Evolutionary conservation across 2,329 filamentous ascomycete genomes (phyloP), one percentile per base, ranked within the genome.

Genomic region (Fusarium metavorans): DNA sequence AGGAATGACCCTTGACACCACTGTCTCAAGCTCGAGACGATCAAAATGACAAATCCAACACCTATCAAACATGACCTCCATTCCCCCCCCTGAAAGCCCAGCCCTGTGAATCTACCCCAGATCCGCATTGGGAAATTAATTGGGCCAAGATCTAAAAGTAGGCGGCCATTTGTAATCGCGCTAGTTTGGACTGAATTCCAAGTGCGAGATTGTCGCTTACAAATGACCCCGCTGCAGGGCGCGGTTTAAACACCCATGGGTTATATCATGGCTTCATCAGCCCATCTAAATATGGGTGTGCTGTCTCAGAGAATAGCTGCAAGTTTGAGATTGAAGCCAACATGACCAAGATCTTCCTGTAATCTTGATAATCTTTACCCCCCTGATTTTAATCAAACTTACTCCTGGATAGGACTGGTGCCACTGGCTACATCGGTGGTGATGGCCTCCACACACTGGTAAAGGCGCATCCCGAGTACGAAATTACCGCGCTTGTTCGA

Each of bases 361-460:
- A 58, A 41, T 25, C 23, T 18, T 37, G 7, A 25, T 7, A 37
- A 35, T 20, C 13, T n/a, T 20, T 35, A 27, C 13, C 32, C n/a
- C 54, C 23, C 16, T 34, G 54, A 14, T 9, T 41, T 39, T 37
- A 37, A 58, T n/a, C 54, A 13, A 10, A 27, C 37, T 43, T n/a
- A 41, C 34, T 34, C 25, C 39, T 23, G 5, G 2, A 1, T 23
- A 88, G 86, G 27, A 87, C 84, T 11, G 85, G 85, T 37, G 85
- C 82, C 13, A 80, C 85, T 60, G 87, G 88, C 67, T 89, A 87
- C 73, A 83, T 89, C 43, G 88, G 87, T 48, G 88, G 88, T 14
- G 84, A 88, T 62, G 81, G 84, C n/a, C 81, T 89, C n/a, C 78
- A 83, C 52, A 80, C 79, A 18, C 78, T 89, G 7, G 73, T 80